Conservation (phyloP, 331 rosid genomes). For the Cydonia oblonga region DNA sequence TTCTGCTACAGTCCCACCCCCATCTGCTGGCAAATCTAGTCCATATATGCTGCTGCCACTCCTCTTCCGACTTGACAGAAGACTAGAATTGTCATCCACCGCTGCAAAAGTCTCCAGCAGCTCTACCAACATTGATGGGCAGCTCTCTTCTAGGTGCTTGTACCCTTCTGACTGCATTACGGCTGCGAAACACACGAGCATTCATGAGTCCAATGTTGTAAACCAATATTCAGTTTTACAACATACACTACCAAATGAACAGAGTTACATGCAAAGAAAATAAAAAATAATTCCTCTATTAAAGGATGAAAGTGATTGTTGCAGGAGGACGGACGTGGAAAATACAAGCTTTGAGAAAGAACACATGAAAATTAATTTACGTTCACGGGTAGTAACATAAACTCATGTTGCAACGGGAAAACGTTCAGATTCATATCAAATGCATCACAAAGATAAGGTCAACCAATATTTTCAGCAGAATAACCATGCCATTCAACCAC, state of each 20-base stretch:
- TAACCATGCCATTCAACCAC: background rate
- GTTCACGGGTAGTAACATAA: background rate
- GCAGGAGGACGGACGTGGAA: background rate
- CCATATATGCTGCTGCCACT: slow-evolving; percentile 59
- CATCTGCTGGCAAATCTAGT: slow-evolving; percentile 56
- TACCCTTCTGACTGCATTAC: slow-evolving; percentile 80
- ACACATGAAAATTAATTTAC: background rate
- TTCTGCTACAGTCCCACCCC: slow-evolving; percentile 46
- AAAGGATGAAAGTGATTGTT: background rate
- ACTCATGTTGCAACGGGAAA: no score
- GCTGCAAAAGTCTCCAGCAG: slow-evolving; percentile 61
- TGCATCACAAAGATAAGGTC: background rate
- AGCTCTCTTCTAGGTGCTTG: slow-evolving; percentile 59
- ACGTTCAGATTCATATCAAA: no score
- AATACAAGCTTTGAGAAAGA: background rate
- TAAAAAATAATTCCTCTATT: background rate
- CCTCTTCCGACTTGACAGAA: slow-evolving; percentile 51
- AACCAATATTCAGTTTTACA: background rate
- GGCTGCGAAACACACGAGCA: slow-evolving; percentile 23
- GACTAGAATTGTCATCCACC: slow-evolving; percentile 44
- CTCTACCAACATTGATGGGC: slow-evolving; percentile 65
- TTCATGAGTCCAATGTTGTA: background rate
- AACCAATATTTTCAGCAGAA: background rate
- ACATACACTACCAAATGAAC: background rate
- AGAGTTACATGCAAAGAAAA: background rate